Base-by-base conservation (phyloP, 495 filamentous ascomycete species). In the Cercophora scortea region DNA sequence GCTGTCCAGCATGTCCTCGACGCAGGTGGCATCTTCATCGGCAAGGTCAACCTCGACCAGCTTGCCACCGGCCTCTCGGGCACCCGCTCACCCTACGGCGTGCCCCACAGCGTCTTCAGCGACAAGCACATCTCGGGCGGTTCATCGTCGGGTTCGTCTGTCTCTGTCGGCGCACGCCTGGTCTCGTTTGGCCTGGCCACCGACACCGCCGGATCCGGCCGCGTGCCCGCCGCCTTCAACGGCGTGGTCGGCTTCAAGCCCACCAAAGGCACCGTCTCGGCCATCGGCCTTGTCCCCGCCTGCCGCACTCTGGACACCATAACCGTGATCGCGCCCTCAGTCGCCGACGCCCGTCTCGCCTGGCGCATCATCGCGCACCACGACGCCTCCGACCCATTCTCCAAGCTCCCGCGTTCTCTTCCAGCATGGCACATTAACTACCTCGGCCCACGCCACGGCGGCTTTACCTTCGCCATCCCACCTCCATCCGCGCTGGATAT, bases 31-130 rank as follows among this genome's bases (percentile, higher is more conserved):
- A 61, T 87, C 36, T 78, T 82, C 43, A 71, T 87, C 47, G 84
- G 84, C 18, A 87, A 87, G 59, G 74, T 76, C 8, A 86, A 87
- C 56, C 72, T 87, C 25, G 84, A 87, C 63, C 83, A 86, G 62
- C 70, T 86, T 8, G 84, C 82, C 13, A 87, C 83, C 0, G 84
- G 84, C 65, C 83, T 67, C 0, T 61, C 73, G 0, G 78, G 76
- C n/a, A 77, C 79, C 45, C 80, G 84, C 7, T 84, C 80, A 9
- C 83, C 83, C 0, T 85, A 81, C 53, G 84, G 84, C 1, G 67
- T 80, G 19, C 78, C 71, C 54, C 73, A 79, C 60, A 65, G 67
- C 36, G 65, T 73, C n/a, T 78, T 80, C 56, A 61, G 61, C 51
- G 47, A 56, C 1, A 52, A 57, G 15, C 58, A 64, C 56, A 79